A percentile compares a stretch with the other conserved stretches of the same genome.
Conservation (phyloP, 2,329 filamentous ascomycete genomes). For the Alternaria sp. region DNA sequence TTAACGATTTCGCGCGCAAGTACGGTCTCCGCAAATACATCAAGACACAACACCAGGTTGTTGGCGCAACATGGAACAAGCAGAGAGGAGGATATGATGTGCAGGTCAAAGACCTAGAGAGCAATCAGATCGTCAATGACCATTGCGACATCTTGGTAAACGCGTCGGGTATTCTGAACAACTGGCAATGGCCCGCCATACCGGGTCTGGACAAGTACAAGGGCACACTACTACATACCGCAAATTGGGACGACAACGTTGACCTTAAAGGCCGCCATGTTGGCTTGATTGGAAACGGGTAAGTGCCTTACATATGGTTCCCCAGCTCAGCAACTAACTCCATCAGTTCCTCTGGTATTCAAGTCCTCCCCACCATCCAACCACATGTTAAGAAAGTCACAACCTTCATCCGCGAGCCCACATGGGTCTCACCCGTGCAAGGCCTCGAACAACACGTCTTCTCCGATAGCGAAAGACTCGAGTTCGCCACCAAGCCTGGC, state of each 20-base stretch:
- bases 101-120: conserved; percentile 43
- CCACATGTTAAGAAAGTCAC: conserved; percentile 55
- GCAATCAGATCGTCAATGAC: conserved; percentile 47
- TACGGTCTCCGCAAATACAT: conserved; percentile 51
- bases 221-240: conserved; percentile 63
- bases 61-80: conserved; percentile 50
- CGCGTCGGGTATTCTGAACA: conserved; percentile 60
- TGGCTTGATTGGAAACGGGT: conserved; percentile 63
- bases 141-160: conserved; percentile 60
- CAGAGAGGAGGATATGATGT: conserved; percentile 48
- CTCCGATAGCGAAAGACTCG: conserved; percentile 51
- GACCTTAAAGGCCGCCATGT: conserved; percentile 60
- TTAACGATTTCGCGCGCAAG: conserved; percentile 53
- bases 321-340: background rate
- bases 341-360: conserved; percentile 62
- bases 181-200: conserved; percentile 62
- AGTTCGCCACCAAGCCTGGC: conserved; percentile 54
- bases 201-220: conserved; percentile 61
- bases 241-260: conserved; percentile 62
- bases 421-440: conserved; percentile 59
- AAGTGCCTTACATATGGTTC: background rate
- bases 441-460: conserved; percentile 57
- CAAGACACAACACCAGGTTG: conserved; percentile 45
- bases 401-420: conserved; percentile 61
- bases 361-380: conserved; percentile 61